Percentiles rank a stretch among this genome's conserved stretches.
Evolutionary conservation across 805 yeast genomes (phyloP).

Genomic region (baker's yeast (Saccharomyces cerevisiae)): DNA sequence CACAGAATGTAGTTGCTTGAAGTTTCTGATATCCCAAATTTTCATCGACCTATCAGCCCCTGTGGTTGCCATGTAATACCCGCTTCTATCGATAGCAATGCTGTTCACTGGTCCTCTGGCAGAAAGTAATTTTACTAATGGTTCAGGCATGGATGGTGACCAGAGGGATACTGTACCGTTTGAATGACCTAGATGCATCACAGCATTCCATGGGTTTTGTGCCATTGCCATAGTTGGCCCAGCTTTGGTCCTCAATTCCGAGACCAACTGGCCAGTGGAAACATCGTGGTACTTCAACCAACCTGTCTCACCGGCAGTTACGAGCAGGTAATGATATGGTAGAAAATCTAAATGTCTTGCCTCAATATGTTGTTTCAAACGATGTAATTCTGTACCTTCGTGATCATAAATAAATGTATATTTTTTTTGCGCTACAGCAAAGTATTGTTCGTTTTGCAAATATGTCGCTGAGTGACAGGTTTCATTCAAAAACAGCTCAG

Average conservation of each 20-base stretch:
- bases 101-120: constrained; percentile 84
- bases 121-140: constrained; percentile 73
- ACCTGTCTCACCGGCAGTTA: constrained; percentile 85
- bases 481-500: constrained; percentile 81
- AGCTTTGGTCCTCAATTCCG: constrained; percentile 75
- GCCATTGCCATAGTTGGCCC: constrained; percentile 87
- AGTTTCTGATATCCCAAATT: constrained; percentile 88
- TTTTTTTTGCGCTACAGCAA: constrained; percentile 95
- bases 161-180: constrained; percentile 90
- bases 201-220: constrained; percentile 94
- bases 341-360: constrained; percentile 75
- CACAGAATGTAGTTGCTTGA: constrained; percentile 56
- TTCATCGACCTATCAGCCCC: constrained; percentile 80
- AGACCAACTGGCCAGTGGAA: constrained; percentile 79
- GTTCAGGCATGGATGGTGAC: constrained; percentile 84
- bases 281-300: constrained; percentile 89
- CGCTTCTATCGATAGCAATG: constrained; percentile 82
- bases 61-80: constrained; percentile 86
- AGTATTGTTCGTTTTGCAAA: constrained; percentile 84
- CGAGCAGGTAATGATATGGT: constrained; percentile 85
- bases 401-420: constrained; percentile 88
- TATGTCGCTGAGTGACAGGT: constrained; percentile 86
- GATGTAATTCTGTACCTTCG: constrained; percentile 84
- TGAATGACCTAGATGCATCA: constrained; percentile 85
- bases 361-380: constrained; percentile 84